Evolutionary conservation across 2,329 filamentous ascomycete genomes (phyloP).

Genomic region (Hypoxylon sp.): DNA sequence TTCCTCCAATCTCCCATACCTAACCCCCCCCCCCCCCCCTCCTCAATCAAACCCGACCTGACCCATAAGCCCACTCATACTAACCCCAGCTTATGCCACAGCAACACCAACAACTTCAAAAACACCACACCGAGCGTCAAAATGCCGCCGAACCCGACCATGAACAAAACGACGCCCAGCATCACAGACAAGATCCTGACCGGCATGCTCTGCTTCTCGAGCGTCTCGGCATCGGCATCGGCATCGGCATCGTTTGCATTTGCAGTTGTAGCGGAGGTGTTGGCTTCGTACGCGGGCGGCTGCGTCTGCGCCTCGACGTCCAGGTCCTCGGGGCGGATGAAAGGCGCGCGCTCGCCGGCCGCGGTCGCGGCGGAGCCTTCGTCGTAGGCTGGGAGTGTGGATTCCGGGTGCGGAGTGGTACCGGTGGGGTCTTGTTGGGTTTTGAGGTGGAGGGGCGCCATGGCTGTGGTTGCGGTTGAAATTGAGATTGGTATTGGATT

Average conservation of each 20-base stretch:
- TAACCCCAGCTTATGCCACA: slow-evolving; percentile 19
- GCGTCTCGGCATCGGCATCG: neutral
- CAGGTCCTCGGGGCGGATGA: neutral
- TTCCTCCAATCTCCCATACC: neutral
- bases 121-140: slow-evolving; percentile 10
- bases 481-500: neutral
- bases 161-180: neutral
- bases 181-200: neutral
- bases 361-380: neutral
- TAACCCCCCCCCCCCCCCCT: too few relatives aligned
- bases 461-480: neutral
- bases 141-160: neutral
- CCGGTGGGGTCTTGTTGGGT: neutral
- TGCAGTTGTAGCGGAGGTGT: neutral
- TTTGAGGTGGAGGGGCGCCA: neutral
- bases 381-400: slow-evolving; percentile 1
- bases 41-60: neutral
- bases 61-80: neutral
- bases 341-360: slow-evolving; percentile 10
- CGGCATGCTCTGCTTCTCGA: neutral
- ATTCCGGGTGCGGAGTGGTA: neutral
- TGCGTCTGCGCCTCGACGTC: slow-evolving; percentile 16
- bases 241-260: neutral
- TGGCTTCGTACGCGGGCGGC: slow-evolving; percentile 10
- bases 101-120: neutral